These are phyloP conservation scores for Quercus gilva DNA, from an alignment of 306 rosid genomes.

Conservation along the genomic window DNA sequence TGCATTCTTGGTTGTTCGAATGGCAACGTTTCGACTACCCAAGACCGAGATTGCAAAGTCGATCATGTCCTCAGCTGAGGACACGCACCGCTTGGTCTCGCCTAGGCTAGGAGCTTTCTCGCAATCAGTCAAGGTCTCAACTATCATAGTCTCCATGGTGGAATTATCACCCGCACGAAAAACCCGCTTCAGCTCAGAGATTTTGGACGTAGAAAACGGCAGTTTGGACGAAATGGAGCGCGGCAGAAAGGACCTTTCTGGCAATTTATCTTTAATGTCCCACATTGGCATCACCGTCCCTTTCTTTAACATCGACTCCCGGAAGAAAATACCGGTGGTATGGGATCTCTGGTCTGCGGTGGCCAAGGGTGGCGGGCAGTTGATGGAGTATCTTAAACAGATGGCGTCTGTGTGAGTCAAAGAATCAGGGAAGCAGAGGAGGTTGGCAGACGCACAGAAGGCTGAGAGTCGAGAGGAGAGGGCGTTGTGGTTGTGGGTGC, in stretches of 20 bases:
- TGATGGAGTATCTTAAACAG: too few species aligned
- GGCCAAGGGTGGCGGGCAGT: too few species aligned
- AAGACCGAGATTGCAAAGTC: too few species aligned
- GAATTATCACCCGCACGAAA: slow-evolving; percentile 75
- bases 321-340: slow-evolving; percentile 72
- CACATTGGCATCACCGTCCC: slow-evolving; percentile 84
- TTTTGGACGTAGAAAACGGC: slow-evolving; percentile 69
- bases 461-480: slow-evolving; percentile 65
- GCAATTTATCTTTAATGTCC: slow-evolving; percentile 82
- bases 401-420: rapidly evolving
- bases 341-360: too few species aligned
- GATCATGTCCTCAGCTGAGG: slow-evolving; percentile 53
- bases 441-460: slow-evolving; percentile 74
- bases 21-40: too few species aligned
- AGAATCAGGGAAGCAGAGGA: slow-evolving; percentile 69
- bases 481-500: slow-evolving; percentile 11
- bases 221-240: slow-evolving; percentile 65
- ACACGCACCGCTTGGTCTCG: slow-evolving; percentile 87
- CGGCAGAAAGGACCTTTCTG: slow-evolving; percentile 88
- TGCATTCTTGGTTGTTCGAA: too few species aligned
- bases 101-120: slow-evolving; percentile 68
- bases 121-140: slow-evolving; percentile 59
- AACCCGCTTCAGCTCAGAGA: slow-evolving; percentile 49
- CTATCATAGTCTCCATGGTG: slow-evolving; percentile 71
- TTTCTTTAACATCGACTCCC: slow-evolving; percentile 70